A percentile compares a stretch with the other conserved stretches of the same genome.
phyloP scores from a whole-genome alignment of 2,329 filamentous ascomycete genomes.

The Neonectria sp. region DNA sequence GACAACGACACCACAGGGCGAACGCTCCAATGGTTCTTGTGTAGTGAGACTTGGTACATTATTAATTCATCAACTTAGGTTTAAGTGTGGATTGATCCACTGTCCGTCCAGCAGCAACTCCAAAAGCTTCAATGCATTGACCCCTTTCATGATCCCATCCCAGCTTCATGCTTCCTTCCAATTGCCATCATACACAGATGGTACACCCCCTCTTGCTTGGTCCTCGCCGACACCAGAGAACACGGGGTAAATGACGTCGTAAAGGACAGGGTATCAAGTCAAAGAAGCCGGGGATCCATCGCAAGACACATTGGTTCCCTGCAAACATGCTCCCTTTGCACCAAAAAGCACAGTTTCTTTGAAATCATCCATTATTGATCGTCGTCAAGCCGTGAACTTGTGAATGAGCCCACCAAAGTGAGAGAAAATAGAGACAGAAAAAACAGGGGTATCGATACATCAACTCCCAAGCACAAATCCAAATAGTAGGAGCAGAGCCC shows the following conservation, averaged over 20 bases:
- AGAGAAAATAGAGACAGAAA: conserved; percentile 38
- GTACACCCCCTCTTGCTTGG: neutral
- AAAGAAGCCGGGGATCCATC: neutral
- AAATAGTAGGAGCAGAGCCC: conserved; percentile 29
- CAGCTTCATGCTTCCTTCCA: neutral
- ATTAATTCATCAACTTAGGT: conserved; percentile 13
- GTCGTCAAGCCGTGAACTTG: conserved; percentile 32
- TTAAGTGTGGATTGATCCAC: conserved; percentile 6
- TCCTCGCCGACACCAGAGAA: neutral
- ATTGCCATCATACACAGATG: neutral
- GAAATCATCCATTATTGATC: conserved; percentile 33
- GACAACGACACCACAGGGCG: too few species aligned
- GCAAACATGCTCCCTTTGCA: conserved; percentile 4
- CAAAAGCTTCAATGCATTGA: conserved; percentile 10
- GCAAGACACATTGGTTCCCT: neutral
- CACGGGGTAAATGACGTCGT: neutral
- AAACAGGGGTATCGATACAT: conserved; percentile 51
- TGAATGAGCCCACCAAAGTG: conserved; percentile 23
- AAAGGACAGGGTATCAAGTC: too few species aligned
- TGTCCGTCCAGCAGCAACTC: neutral
- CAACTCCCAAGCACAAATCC: conserved; percentile 46
- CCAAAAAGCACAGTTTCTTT: conserved; percentile 20
- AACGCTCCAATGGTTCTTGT: neutral
- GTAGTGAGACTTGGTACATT: neutral
- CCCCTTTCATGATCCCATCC: neutral